Evolutionary conservation across 352 stramenopile genomes (phyloP), one percentile per base, ranked within the genome.

Genomic region (Phytopythium aichiense): DNA sequence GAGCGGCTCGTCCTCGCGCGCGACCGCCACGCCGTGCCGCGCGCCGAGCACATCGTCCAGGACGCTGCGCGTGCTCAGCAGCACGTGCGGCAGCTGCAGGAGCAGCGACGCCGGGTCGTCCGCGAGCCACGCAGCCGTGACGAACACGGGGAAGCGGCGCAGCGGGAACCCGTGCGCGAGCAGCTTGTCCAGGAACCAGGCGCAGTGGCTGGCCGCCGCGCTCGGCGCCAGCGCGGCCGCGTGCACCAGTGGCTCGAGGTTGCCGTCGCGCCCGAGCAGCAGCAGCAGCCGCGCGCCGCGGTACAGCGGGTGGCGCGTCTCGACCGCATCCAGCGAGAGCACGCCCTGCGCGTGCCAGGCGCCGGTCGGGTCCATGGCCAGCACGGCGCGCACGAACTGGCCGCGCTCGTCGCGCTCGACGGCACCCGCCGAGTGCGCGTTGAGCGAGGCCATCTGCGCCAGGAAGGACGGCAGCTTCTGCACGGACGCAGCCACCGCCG

Each of bases 111-210:
- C 49, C 23, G 71, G 77, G 1, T 71, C 64, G 0, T 62, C 46
- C 20, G 37, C 37, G 54, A 81, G 55, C 4, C 52, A 54, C n/a
- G 60, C 64, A 20, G 71, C 73, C 54, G 75, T 71, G 31, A 71
- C 64, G 30, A 79, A 76, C 22, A 84, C 43, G 15, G 69, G 68
- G 37, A 80, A 78, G 33, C 72, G 67, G 7, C 71, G 68, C 42
- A 84, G 37, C 12, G 76, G 73, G 61, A 81, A 84, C 2, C 76
- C 76, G 51, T 79, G 74, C 15, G 69, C 65, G 5, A 79, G 62
- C 43, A 84, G 60, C 46, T 82, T 79, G 16, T 69, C 58, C 23
- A 84, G 53, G 53, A 84, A 84, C 76, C 76, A 84, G 25, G 55
- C 54, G 30, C 66, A 77, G 56, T 84, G 73, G 22, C 64, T 52